Evolutionary conservation across 768 basidiomycete species (phyloP).

Genomic region (Galerina marginata): DNA sequence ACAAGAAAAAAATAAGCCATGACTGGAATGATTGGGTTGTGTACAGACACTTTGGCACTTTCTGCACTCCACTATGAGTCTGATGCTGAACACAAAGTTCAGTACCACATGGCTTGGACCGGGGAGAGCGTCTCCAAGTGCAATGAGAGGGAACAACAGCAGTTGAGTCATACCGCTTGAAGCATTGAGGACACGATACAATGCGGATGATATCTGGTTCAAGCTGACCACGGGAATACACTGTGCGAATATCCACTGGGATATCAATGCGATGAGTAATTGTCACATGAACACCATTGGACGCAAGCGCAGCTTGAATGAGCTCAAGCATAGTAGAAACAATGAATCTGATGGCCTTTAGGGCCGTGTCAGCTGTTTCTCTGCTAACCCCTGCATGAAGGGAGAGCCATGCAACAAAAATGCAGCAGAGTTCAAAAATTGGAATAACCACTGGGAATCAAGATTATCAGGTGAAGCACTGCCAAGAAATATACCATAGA

Average conservation of each 20-base stretch:
- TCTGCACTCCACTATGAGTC: constrained; percentile 21
- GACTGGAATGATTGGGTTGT: constrained; percentile 30
- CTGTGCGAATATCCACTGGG: constrained; percentile 30
- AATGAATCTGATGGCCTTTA: constrained; percentile 26
- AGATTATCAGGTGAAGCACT: no score
- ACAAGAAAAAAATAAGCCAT: constrained; percentile 35
- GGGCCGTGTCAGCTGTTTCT: constrained; percentile 17
- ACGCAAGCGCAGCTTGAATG: constrained; percentile 3
- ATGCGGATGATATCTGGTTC: constrained; percentile 29
- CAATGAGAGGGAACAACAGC: constrained; percentile 21
- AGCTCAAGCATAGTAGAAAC: constrained; percentile 16
- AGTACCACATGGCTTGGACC: constrained; percentile 22
- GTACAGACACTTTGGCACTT: constrained; percentile 29
- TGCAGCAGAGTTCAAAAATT: constrained; percentile 1
- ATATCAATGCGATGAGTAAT: constrained; percentile 13
- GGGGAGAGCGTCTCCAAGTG: constrained; percentile 20
- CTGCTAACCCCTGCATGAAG: constrained; percentile 27
- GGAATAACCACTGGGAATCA: background rate
- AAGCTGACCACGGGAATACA: constrained; percentile 16
- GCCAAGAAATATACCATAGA: no score
- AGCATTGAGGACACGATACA: constrained; percentile 34
- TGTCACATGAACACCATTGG: no score
- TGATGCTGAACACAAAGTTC: constrained; percentile 21
- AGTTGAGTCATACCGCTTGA: constrained; percentile 14
- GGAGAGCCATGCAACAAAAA: constrained; percentile 29